A percentile compares a stretch with the other conserved stretches of the same genome.
These are phyloP conservation scores for Flagelloscypha sp. DNA, from an alignment of 768 basidiomycete genomes.

Conservation along the genomic window DNA sequence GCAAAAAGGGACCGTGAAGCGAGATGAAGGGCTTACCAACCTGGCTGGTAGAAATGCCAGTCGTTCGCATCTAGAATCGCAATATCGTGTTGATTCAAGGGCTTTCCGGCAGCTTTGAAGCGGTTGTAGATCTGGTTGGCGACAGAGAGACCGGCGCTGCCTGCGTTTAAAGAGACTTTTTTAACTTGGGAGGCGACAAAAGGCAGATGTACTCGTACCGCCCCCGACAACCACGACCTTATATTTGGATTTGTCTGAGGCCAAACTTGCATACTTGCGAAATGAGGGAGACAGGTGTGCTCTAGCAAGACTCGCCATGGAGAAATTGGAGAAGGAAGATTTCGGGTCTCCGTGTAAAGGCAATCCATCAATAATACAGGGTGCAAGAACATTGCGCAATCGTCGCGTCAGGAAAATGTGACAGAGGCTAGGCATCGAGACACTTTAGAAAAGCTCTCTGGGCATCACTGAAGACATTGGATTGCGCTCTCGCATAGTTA, in stretches of 20 bases:
- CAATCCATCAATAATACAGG: too few species aligned
- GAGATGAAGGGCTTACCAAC: constrained; percentile 53
- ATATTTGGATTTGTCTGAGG: constrained; percentile 45
- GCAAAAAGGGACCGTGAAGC: not conserved
- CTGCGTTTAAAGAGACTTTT: constrained; percentile 28
- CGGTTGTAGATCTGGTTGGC: constrained; percentile 84
- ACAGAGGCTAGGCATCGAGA: too few species aligned
- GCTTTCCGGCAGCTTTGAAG: constrained; percentile 62
- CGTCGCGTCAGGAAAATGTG: too few species aligned
- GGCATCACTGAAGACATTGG: too few species aligned
- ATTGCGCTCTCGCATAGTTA: too few species aligned
- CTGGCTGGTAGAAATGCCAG: constrained; percentile 88
- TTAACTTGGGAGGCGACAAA: not conserved
- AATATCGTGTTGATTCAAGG: constrained; percentile 67
- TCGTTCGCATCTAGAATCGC: constrained; percentile 78
- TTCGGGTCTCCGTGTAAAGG: too few species aligned
- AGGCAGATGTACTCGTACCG: constrained; percentile 42
- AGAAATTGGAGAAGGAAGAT: too few species aligned
- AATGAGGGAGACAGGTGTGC: too few species aligned
- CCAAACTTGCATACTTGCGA: constrained; percentile 30
- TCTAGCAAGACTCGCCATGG: too few species aligned
- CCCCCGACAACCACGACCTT: constrained; percentile 84
- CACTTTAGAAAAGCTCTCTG: too few species aligned
- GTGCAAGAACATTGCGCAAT: too few species aligned
- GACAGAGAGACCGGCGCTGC: constrained; percentile 72